Base-by-base conservation (phyloP, 768 basidiomycete genomes). In the Lactarius deliciosus region DNA sequence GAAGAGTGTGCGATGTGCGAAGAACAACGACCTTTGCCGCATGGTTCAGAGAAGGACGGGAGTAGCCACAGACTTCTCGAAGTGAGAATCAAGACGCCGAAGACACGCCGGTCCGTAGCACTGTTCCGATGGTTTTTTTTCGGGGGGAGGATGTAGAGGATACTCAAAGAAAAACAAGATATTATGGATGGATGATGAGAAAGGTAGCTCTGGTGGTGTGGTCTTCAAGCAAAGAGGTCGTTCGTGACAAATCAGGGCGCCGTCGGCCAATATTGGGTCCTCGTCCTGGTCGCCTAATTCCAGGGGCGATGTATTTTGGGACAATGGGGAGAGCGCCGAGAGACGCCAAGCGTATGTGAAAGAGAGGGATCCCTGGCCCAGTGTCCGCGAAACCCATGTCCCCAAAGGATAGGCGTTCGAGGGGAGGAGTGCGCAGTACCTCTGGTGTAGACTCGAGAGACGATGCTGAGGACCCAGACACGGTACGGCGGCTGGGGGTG, bases 401-500 rank as follows among this genome's bases (percentile, higher is more conserved):
- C 9, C 60, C 41, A 6, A 71, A 71, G 47, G 70, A 69, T 9
- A 55, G 64, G 2, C 62, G 57, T 54, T 71, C 70, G 41, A 66
- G 63, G 47, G 70, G 70, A 38, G 70, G 70, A 32, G 70, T 71
- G 62, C 61, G 61, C n/a, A 50, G 57, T 20, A 63, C 53, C 41
- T 70, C 62, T 3, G 70, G 68, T 20, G 70, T 64, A 18, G 70
- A 71, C n/a, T 69, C 70, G 47, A 70, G 22, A 41, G 70, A 71
- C 15, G 58, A 66, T 20, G 13, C 54, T 9, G 68, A 69, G 5
- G 65, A 66, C 65, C 66, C 68, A 11, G 70, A 71, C 28, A 41
- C 63, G 60, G 57, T 68, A 34, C 69, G 70, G 30, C 71, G 64
- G 64, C 74, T 70, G 62, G 79, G 78, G 63, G 75, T 74, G 63